Evolutionary conservation across 2,329 filamentous ascomycete genomes (phyloP).

Genomic region (Neophaeococcomyces mojaviensis): DNA sequence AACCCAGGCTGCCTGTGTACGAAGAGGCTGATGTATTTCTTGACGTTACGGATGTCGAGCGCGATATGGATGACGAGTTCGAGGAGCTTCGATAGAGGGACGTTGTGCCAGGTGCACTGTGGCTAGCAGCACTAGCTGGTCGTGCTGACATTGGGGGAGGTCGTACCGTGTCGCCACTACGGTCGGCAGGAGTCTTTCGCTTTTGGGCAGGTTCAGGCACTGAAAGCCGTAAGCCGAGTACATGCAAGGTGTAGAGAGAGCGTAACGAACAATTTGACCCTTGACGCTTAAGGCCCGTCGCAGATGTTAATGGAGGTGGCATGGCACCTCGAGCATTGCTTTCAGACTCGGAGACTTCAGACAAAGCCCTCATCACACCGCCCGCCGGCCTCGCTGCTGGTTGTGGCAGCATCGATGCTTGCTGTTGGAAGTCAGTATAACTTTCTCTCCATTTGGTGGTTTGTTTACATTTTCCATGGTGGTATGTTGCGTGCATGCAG

Average conservation of each 20-base stretch:
- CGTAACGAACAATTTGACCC: conserved; percentile 39
- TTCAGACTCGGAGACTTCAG: conserved; percentile 45
- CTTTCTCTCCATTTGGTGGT: neutral
- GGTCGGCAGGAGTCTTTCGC: conserved; percentile 51
- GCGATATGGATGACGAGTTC: conserved; percentile 36
- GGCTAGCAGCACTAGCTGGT: conserved; percentile 37
- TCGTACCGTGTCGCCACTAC: conserved; percentile 46
- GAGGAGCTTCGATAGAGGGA: conserved; percentile 38
- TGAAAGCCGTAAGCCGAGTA: conserved; percentile 25
- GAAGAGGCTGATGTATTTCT: conserved; percentile 39
- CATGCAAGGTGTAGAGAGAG: conserved; percentile 37
- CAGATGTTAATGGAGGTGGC: conserved; percentile 28
- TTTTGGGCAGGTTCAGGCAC: conserved; percentile 52
- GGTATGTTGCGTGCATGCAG: conserved; percentile 9
- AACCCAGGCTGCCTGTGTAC: conserved; percentile 53
- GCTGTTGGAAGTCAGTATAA: conserved; percentile 8
- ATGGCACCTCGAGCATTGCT: conserved; percentile 48
- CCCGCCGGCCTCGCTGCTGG: conserved; percentile 16
- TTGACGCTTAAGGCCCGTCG: conserved; percentile 43
- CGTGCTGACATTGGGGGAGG: conserved; percentile 35
- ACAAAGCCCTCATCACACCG: conserved; percentile 27
- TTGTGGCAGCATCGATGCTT: conserved; percentile 9
- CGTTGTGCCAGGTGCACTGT: conserved; percentile 29
- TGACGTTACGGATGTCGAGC: conserved; percentile 37
- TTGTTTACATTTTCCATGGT: conserved; percentile 17